Evolutionary conservation across 352 stramenopile genomes (phyloP).

Genomic region (Pythium apleroticum): DNA sequence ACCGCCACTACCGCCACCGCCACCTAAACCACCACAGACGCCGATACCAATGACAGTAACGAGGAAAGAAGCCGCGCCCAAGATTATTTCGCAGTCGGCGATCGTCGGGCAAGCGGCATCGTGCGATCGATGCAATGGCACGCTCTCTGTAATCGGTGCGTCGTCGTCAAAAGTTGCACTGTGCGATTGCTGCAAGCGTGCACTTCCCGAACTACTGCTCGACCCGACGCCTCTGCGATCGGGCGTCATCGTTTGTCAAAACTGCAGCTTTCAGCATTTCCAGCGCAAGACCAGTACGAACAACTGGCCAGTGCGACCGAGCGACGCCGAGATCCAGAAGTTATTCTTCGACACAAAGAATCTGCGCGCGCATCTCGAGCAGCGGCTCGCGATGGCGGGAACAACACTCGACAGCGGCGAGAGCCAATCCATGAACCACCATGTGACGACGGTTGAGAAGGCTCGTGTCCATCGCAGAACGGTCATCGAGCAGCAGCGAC

Average conservation of each 20-base stretch:
- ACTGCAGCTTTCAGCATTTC: not conserved
- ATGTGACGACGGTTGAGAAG: not conserved
- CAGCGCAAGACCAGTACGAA: not conserved
- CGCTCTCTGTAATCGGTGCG: not conserved
- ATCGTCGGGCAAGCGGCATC: no score
- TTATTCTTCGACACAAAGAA: not conserved
- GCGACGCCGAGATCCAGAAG: not conserved
- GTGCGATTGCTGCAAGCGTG: conserved; percentile 1
- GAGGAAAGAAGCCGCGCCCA: no score
- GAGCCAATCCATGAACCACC: not conserved
- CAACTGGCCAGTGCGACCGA: not conserved
- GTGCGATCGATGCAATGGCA: not conserved
- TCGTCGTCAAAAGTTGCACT: not conserved
- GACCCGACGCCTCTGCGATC: not conserved
- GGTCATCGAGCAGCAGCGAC: not conserved
- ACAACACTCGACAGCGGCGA: not conserved
- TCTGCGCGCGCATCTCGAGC: not conserved
- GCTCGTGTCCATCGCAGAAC: not conserved
- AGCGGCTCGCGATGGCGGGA: not conserved
- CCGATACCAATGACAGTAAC: no score
- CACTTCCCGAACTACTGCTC: not conserved
- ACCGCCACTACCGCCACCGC: not conserved
- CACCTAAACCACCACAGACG: no score
- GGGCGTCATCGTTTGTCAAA: not conserved
- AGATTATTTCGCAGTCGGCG: no score